These are phyloP conservation scores for Cordia subcordata DNA, from an alignment of 257 asterid genomes.

Conservation along the genomic window DNA sequence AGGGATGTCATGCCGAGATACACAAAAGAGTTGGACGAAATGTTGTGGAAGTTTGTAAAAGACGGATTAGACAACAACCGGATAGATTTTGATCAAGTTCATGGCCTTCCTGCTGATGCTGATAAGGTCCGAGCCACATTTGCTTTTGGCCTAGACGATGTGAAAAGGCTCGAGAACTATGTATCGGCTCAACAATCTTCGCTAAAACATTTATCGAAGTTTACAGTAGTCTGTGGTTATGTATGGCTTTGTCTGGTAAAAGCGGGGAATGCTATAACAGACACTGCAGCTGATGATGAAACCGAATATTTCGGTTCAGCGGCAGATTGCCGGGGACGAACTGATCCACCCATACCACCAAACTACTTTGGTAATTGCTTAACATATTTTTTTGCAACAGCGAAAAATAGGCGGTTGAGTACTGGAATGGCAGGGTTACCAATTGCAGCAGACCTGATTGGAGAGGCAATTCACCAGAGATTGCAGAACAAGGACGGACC, in stretches of 20 bases:
- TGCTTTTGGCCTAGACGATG: slow-evolving; percentile 10
- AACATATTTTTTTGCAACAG: background rate
- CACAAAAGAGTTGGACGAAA: slow-evolving; percentile 6
- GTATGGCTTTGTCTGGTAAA: slow-evolving; percentile 33
- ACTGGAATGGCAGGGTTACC: slow-evolving; percentile 21
- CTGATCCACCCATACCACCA: slow-evolving; percentile 28
- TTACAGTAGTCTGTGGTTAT: slow-evolving; percentile 26
- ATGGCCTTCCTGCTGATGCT: background rate
- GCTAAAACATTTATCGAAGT: slow-evolving; percentile 22
- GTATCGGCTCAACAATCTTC: slow-evolving; percentile 7
- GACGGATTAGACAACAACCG: background rate
- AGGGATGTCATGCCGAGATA: slow-evolving; percentile 20
- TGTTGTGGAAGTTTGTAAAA: slow-evolving; percentile 5
- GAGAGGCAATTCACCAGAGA: slow-evolving; percentile 13
- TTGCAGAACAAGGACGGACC: slow-evolving; percentile 14
- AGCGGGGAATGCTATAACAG: slow-evolving; percentile 1
- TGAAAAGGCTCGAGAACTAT: slow-evolving; percentile 20
- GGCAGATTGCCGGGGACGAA: slow-evolving; percentile 24
- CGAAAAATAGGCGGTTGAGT: slow-evolving; percentile 8
- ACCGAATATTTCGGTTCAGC: slow-evolving; percentile 5
- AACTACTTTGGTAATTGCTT: slow-evolving; percentile 40
- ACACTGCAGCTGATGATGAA: slow-evolving; percentile 4
- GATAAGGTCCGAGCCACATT: slow-evolving; percentile 30
- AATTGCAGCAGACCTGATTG: slow-evolving; percentile 20
- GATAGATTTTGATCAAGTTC: background rate